Evolutionary conservation across 2,329 filamentous ascomycete genomes (phyloP).

Genomic region (Pseudocercospora eumusae): DNA sequence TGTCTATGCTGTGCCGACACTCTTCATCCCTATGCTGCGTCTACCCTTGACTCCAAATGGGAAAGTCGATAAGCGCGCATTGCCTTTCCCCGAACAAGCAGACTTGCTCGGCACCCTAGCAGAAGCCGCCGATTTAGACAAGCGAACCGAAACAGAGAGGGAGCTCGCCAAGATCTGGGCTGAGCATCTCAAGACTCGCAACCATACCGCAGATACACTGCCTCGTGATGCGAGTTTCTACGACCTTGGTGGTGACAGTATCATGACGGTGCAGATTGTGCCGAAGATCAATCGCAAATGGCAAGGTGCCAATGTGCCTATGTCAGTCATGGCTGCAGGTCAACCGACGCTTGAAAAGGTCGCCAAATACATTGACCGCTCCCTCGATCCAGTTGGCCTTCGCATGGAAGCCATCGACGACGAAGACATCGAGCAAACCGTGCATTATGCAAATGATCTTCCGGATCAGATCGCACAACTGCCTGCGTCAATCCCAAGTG

Average conservation of each 20-base stretch:
- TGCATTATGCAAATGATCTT: constrained; percentile 56
- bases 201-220: constrained; percentile 60
- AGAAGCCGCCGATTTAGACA: constrained; percentile 47
- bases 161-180: constrained; percentile 73
- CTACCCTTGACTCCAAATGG: constrained; percentile 83
- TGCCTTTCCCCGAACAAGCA: constrained; percentile 78
- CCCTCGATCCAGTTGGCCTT: constrained; percentile 52
- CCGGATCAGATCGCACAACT: constrained; percentile 55
- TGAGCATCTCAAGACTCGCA: constrained; percentile 63
- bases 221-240: constrained; percentile 68
- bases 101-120: constrained; percentile 61
- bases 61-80: constrained; percentile 75
- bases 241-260: constrained; percentile 76
- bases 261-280: constrained; percentile 79
- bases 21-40: constrained; percentile 70
- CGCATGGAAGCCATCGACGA: constrained; percentile 51
- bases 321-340: constrained; percentile 67
- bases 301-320: constrained; percentile 65
- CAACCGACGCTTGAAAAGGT: constrained; percentile 64
- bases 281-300: constrained; percentile 66
- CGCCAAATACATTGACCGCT: constrained; percentile 54
- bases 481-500: constrained; percentile 42
- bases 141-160: constrained; percentile 61
- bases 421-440: constrained; percentile 52
- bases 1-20: constrained; percentile 71